Conservation (phyloP, 345 rosid genomes). For the Aethionema arabicum region DNA sequence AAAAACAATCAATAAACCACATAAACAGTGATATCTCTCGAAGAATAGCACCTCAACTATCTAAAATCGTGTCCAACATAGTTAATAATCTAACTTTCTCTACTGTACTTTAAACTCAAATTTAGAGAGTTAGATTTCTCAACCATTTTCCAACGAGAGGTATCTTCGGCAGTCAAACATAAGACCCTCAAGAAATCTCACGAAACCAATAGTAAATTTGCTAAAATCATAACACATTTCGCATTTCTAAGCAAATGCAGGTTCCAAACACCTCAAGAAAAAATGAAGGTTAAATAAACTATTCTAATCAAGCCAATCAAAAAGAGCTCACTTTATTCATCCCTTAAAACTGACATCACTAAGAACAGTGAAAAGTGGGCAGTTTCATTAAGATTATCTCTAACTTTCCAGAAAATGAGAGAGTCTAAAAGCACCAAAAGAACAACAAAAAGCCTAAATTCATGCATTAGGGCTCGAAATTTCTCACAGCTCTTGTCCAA, state of each 20-base stretch:
- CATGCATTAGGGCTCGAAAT: slow-evolving; percentile 31
- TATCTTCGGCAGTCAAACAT: background rate
- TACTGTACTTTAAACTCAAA: slow-evolving; percentile 7
- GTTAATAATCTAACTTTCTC: background rate
- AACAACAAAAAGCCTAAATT: slow-evolving; percentile 27
- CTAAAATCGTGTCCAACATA: background rate
- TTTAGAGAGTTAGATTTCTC: background rate
- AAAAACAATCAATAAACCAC: slow-evolving; percentile 10
- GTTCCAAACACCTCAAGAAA: slow-evolving; percentile 9
- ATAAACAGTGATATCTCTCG: background rate
- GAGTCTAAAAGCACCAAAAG: slow-evolving; percentile 16
- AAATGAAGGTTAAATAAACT: slow-evolving; percentile 1
- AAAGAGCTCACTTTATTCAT: slow-evolving; percentile 8
- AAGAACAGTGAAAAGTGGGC: slow-evolving; percentile 22
- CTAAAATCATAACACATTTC: background rate
- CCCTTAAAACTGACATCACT: background rate
- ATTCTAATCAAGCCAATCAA: slow-evolving; percentile 2
- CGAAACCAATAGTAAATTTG: background rate
- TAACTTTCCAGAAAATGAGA: slow-evolving; percentile 18
- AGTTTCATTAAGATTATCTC: slow-evolving; percentile 31
- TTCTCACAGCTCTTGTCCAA: slow-evolving; percentile 29
- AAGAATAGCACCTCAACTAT: background rate
- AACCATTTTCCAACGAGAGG: background rate
- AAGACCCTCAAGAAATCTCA: background rate
- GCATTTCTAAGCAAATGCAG: slow-evolving; percentile 5